Conservation (phyloP, 2,329 filamentous ascomycete genomes). For the Phymatotrichopsis omnivora region DNA sequence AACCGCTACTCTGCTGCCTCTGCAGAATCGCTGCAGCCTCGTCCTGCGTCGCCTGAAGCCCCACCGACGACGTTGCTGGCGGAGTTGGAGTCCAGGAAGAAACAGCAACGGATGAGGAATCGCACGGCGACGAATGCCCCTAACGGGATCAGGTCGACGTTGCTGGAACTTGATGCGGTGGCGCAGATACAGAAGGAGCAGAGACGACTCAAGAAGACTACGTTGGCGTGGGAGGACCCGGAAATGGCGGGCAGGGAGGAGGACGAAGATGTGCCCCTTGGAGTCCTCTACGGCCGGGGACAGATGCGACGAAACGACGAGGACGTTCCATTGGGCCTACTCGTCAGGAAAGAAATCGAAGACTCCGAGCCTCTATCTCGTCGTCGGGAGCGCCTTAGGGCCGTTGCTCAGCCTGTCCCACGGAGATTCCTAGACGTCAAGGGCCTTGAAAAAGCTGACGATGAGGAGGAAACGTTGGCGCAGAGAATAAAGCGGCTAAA, state of each 20-base stretch:
- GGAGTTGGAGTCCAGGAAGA: slow-evolving; percentile 82
- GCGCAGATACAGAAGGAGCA: slow-evolving; percentile 71
- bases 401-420: slow-evolving; percentile 6
- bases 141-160: slow-evolving; percentile 78
- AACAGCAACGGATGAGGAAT: slow-evolving; percentile 72
- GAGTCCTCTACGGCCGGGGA: slow-evolving; percentile 55
- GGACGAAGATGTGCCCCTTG: slow-evolving; percentile 82
- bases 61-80: slow-evolving; percentile 83
- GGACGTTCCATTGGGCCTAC: slow-evolving; percentile 59
- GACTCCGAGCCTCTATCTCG: slow-evolving; percentile 82
- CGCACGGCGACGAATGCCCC: slow-evolving; percentile 54
- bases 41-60: slow-evolving; percentile 45
- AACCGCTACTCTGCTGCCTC: slow-evolving; percentile 14
- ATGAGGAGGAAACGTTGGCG: slow-evolving; percentile 51
- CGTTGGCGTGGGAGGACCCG: slow-evolving; percentile 80
- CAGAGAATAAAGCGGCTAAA: slow-evolving; percentile 56
- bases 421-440: slow-evolving; percentile 24
- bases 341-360: slow-evolving; percentile 74
- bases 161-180: slow-evolving; percentile 83
- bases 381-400: slow-evolving; percentile 61
- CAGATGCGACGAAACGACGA: slow-evolving; percentile 45
- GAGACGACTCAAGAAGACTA: slow-evolving; percentile 64
- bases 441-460: slow-evolving; percentile 31
- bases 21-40: slow-evolving; percentile 14
- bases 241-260: slow-evolving; percentile 41